Base-by-base conservation (phyloP, 1,284 basidiomycete species). In the Malassezia furfur region DNA sequence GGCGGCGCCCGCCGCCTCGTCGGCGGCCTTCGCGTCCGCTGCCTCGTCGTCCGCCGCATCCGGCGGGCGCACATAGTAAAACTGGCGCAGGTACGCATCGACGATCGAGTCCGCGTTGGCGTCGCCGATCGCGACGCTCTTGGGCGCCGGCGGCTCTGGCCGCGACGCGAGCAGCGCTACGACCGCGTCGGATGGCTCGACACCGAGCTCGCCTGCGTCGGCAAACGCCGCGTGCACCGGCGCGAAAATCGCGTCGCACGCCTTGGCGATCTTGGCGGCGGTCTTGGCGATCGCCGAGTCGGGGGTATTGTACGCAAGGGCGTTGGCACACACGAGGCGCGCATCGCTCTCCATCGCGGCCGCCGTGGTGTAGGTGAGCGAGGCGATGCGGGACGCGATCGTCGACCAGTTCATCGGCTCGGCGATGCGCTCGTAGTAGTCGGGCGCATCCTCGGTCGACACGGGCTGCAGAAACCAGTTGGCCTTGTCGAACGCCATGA, bases 371-470 rank as follows among this genome's bases (percentile, higher is more conserved):
- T 98, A 98, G 59, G 82, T 80, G 54, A 87, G 84, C 41, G 79
- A 78, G 50, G 89, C 84, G 30, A 98, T 57, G 30, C 62, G 62
- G 11, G 53, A 56, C 25, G 55, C 48, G 59, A 99, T 94, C 38
- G 78, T 79, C 17, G 79, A 78, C 88, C 91, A 96, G 63, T 85
- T 84, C 87, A 96, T 96, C 0, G 93, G 93, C 10, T 81, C 78
- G 67, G 85, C 82, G 73, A 98, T 81, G 48, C 94, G 78, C 48
- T 90, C 85, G 69, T 85, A 87, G 74, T 99, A 99, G 72, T 96
- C 91, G 0, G 91, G 91, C 0, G 90, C 89, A 37, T 88, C 84
- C 0, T 75, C 75, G 51, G 79, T 81, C 28, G 82, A 85, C n/a
- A 74, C 71, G 0, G 70, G 71, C 15, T 58, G 36, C 25, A 61